A percentile compares a stretch with the other conserved stretches of the same genome.
Evolutionary conservation across 176 grass and related monocot genomes (phyloP).

Genomic region (Carex kokanica): DNA sequence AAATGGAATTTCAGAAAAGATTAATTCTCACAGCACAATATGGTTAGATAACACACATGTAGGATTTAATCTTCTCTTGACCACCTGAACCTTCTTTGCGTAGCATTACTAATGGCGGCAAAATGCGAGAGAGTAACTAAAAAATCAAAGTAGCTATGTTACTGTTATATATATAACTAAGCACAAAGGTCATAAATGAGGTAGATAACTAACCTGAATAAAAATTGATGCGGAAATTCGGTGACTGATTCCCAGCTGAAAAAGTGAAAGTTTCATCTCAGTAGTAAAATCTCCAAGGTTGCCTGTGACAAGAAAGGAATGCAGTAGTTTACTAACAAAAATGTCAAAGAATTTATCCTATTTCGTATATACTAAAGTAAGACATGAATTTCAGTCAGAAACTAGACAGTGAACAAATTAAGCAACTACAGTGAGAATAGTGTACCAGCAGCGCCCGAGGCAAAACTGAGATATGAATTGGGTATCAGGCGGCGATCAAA

Average conservation of each 20-base stretch:
- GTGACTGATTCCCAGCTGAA: slow-evolving; percentile 95
- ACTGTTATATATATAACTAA: not conserved
- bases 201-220: slow-evolving; percentile 62
- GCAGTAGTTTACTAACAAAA: not conserved
- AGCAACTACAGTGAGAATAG: not conserved
- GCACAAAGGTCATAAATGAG: not conserved
- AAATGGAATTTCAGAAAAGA: slow-evolving; percentile 29
- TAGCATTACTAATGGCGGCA: slow-evolving; percentile 92
- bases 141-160: slow-evolving; percentile 16
- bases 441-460: slow-evolving; percentile 57
- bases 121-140: slow-evolving; percentile 74
- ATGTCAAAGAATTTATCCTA: not conserved
- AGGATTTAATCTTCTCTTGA: slow-evolving; percentile 98
- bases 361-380: not conserved
- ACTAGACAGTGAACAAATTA: not conserved
- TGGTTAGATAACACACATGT: slow-evolving; percentile 90
- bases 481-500: slow-evolving; percentile 93
- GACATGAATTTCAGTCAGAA: not conserved
- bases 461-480: slow-evolving; percentile 83
- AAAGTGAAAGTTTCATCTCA: slow-evolving; percentile 86
- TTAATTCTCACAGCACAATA: slow-evolving; percentile 60
- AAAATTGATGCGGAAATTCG: slow-evolving; percentile 90
- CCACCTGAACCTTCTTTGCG: slow-evolving; percentile 94
- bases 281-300: slow-evolving; percentile 73
- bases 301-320: slow-evolving; percentile 36